These are phyloP conservation scores for Saccharomyces hybrid DNA, from an alignment of 1,139 yeast genomes.

Conservation along the genomic window DNA sequence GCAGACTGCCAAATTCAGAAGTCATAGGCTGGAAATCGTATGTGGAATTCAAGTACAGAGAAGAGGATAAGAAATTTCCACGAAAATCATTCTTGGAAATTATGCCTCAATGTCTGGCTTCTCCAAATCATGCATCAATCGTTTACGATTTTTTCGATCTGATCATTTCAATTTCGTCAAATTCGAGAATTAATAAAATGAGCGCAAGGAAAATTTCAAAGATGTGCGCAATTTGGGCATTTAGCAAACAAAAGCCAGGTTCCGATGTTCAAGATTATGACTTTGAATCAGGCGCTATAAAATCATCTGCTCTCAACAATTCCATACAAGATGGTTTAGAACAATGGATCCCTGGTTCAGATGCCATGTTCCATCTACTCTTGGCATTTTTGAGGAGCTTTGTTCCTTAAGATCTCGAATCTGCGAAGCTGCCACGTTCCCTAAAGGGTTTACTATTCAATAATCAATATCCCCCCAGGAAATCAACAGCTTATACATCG, in stretches of 20 bases:
- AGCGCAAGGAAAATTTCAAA: conserved; percentile 75
- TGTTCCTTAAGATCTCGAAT: conserved; percentile 54
- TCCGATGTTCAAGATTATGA: conserved; percentile 14
- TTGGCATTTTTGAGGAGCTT: conserved; percentile 73
- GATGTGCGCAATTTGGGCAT: conserved; percentile 88
- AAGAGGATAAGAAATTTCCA: conserved; percentile 59
- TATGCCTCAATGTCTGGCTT: conserved; percentile 76
- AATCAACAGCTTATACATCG: too few species aligned
- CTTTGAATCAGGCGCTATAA: conserved; percentile 14
- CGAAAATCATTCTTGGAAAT: conserved; percentile 64
- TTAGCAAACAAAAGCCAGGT: conserved; percentile 35
- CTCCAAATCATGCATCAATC: conserved; percentile 84
- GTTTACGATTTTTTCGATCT: conserved; percentile 82
- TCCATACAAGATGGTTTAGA: conserved; percentile 64
- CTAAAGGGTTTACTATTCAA: conserved; percentile 55
- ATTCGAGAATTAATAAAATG: conserved; percentile 69
- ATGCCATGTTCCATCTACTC: conserved; percentile 76
- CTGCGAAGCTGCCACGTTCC: conserved; percentile 51
- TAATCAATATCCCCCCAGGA: conserved; percentile 60
- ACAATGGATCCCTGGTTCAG: conserved; percentile 75
- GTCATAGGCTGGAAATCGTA: conserved; percentile 84
- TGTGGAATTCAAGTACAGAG: conserved; percentile 57
- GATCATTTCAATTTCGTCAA: conserved; percentile 68
- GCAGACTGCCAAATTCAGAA: conserved; percentile 71
- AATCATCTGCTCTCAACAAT: conserved; percentile 19